Percentiles rank a stretch among this genome's conserved stretches.
phyloP scores from a whole-genome alignment of 2,329 filamentous ascomycete genomes.

The Paramyrothecium sp. region DNA sequence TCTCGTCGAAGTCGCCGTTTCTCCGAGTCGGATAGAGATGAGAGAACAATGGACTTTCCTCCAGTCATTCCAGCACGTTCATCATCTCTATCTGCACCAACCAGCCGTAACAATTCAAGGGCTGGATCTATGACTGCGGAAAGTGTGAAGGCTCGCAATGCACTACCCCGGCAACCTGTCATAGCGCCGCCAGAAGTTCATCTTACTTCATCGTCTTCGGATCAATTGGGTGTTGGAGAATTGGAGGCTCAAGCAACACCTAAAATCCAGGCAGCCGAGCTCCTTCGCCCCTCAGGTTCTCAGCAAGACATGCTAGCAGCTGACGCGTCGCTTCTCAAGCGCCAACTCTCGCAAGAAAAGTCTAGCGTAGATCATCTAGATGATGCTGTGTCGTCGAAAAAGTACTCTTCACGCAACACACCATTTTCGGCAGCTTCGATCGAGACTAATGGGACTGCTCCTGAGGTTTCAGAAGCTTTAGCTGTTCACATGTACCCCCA shows the following conservation, averaged over 20 bases:
- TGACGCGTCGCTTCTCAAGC: background rate
- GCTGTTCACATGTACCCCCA: constrained; percentile 63
- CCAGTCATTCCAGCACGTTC: constrained; percentile 55
- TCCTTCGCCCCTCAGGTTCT: background rate
- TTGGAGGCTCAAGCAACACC: background rate
- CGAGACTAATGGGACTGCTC: constrained; percentile 60
- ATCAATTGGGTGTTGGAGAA: background rate
- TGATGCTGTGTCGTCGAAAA: constrained; percentile 51
- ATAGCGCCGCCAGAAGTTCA: background rate
- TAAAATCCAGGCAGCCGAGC: background rate
- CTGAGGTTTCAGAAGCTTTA: constrained; percentile 61
- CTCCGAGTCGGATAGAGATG: constrained; percentile 50
- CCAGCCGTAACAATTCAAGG: constrained; percentile 55
- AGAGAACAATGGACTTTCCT: constrained; percentile 59
- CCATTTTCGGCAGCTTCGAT: constrained; percentile 62
- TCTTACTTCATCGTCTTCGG: background rate
- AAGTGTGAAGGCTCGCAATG: constrained; percentile 56
- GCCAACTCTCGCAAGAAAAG: constrained; percentile 17
- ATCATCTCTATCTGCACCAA: constrained; percentile 62
- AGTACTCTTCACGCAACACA: constrained; percentile 55
- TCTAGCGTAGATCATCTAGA: constrained; percentile 49
- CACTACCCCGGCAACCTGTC: constrained; percentile 20
- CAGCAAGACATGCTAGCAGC: background rate
- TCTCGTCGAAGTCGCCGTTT: constrained; percentile 37
- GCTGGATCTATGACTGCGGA: constrained; percentile 57